phyloP scores from a whole-genome alignment of 805 yeast species.

The Torulaspora franciscae region DNA sequence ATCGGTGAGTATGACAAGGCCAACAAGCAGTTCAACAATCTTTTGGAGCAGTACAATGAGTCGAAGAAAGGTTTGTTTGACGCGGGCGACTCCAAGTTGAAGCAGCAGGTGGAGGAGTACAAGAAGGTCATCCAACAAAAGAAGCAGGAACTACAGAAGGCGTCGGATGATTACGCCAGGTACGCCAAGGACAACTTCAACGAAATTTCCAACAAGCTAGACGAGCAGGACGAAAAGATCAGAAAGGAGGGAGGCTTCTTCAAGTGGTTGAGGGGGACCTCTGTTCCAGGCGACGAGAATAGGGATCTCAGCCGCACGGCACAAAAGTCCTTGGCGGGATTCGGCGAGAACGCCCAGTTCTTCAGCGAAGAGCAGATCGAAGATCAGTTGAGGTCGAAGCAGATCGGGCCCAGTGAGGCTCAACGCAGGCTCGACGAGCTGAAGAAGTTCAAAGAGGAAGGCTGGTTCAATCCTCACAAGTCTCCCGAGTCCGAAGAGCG shows the following conservation, averaged over 20 bases:
- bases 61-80: constrained; percentile 21
- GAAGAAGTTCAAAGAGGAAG: constrained; percentile 35
- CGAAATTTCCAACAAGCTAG: constrained; percentile 25
- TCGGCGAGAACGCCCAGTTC: constrained; percentile 44
- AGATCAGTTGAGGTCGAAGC: constrained; percentile 21
- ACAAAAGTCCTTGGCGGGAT: constrained; percentile 37
- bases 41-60: constrained; percentile 15
- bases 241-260: constrained; percentile 25
- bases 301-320: constrained; percentile 1
- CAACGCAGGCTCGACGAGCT: constrained; percentile 35
- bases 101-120: constrained; percentile 18
- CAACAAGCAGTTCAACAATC: constrained; percentile 25
- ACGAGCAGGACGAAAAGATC: constrained; percentile 23
- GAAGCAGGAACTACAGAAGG: constrained; percentile 20
- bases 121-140: constrained; percentile 17
- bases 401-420: constrained; percentile 32
- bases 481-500: constrained; percentile 30
- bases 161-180: constrained; percentile 20
- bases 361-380: constrained; percentile 38
- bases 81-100: constrained; percentile 16
- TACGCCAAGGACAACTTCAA: constrained; percentile 25
- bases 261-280: constrained; percentile 21
- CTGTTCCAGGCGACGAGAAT: constrained; percentile 11
- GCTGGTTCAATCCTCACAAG: constrained; percentile 31
- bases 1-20: constrained; percentile 30